phyloP scores from a whole-genome alignment of 192 early-diverging fungal genomes.

The Coemansia erecta region DNA sequence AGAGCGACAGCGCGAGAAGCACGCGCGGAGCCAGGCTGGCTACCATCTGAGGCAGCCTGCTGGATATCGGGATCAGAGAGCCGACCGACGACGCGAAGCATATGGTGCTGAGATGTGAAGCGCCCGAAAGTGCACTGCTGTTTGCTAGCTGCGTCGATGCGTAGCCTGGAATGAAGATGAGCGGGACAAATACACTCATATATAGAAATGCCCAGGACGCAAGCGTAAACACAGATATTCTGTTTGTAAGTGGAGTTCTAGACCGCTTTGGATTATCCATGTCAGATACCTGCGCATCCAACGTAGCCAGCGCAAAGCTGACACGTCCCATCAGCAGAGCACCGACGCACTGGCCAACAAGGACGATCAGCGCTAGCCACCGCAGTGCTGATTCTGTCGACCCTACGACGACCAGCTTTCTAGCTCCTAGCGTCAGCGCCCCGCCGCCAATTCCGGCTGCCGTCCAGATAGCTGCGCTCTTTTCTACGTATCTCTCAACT shows the following conservation, averaged over 20 bases:
- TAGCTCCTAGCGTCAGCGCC: slow-evolving; percentile 11
- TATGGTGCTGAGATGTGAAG: slow-evolving; percentile 4
- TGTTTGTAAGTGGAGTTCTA: background rate
- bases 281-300: too few species aligned
- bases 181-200: slow-evolving; percentile 5
- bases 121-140: slow-evolving; percentile 2
- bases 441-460: slow-evolving; percentile 22
- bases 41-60: background rate
- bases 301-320: background rate
- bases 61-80: background rate
- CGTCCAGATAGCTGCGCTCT: background rate
- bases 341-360: background rate
- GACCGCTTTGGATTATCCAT: background rate
- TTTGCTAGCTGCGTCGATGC: slow-evolving; percentile 1
- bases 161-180: slow-evolving; percentile 16
- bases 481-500: too few species aligned
- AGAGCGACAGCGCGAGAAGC: slow-evolving; percentile 9
- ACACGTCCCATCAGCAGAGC: background rate
- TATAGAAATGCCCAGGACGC: background rate
- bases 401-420: background rate
- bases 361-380: slow-evolving; percentile 20
- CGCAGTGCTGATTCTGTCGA: slow-evolving; percentile 6
- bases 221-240: background rate
- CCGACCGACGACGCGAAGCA: slow-evolving; percentile 9
- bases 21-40: background rate